These are phyloP conservation scores for Nowakowskiella sp. DNA, from an alignment of 192 early-diverging fungal genomes.

Conservation along the genomic window DNA sequence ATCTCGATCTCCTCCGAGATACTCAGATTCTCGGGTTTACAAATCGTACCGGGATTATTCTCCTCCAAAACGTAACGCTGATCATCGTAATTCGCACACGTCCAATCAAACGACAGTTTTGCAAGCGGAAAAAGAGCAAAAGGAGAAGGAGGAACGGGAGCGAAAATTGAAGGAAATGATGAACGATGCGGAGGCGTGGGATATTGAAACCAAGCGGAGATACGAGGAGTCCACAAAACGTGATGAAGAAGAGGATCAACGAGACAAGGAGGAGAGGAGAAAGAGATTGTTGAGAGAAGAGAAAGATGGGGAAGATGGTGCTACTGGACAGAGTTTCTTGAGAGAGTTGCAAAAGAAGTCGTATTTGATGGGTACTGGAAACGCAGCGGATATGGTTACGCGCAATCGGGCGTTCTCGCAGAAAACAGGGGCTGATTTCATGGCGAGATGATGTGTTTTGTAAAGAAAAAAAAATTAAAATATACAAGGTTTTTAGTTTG, in stretches of 20 bases:
- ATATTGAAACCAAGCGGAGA: constrained; percentile 15
- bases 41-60: too few relatives aligned
- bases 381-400: constrained; percentile 29
- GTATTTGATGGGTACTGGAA: constrained; percentile 3
- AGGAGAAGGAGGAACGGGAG: constrained; percentile 16
- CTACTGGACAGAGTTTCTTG: constrained; percentile 18
- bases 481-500: too few relatives aligned
- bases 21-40: too few relatives aligned
- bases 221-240: constrained; percentile 12
- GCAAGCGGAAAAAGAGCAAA: background rate
- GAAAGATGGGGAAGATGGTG: constrained; percentile 1
- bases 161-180: constrained; percentile 28
- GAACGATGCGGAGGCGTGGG: constrained; percentile 23
- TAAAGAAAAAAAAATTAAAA: too few relatives aligned
- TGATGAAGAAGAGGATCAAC: constrained; percentile 21
- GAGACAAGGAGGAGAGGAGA: constrained; percentile 19
- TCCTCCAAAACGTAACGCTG: background rate
- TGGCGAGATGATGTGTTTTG: too few relatives aligned
- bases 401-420: constrained; percentile 34
- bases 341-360: constrained; percentile 13
- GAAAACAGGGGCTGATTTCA: too few relatives aligned
- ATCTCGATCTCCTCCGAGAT: constrained; percentile 1
- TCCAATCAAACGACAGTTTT: background rate
- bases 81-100: background rate
- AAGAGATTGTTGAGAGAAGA: constrained; percentile 9